phyloP scores from a whole-genome alignment of 768 basidiomycete genomes.

The Gelatoporia subvermispora region DNA sequence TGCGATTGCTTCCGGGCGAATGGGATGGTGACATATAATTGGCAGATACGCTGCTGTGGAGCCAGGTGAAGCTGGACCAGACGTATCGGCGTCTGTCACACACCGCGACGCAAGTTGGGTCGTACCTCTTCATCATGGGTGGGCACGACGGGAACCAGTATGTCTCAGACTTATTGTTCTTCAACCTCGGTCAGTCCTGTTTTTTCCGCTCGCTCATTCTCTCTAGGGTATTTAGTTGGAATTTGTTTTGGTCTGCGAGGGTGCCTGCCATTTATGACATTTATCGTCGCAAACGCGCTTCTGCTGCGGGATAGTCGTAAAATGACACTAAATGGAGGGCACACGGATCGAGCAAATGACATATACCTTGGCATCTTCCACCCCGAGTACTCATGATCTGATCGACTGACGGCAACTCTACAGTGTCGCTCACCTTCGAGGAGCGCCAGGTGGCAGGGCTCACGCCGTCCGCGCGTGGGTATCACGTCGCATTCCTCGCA shows the following conservation, averaged over 20 bases:
- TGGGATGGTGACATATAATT: neutral
- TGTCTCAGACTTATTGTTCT: slow-evolving; percentile 67
- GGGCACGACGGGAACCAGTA: slow-evolving; percentile 84
- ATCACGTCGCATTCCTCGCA: slow-evolving; percentile 77
- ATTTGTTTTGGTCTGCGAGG: neutral
- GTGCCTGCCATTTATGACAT: neutral
- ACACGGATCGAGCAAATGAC: too few species aligned
- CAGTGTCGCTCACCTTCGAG: slow-evolving; percentile 86
- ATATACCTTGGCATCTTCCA: too few species aligned
- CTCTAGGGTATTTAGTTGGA: too few species aligned
- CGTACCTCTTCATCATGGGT: slow-evolving; percentile 84
- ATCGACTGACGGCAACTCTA: neutral
- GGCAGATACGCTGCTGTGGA: slow-evolving; percentile 30
- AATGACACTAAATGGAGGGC: too few species aligned
- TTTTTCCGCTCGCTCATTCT: too few species aligned
- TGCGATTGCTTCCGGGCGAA: neutral
- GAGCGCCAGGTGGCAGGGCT: slow-evolving; percentile 61
- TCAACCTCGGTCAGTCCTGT: slow-evolving; percentile 85
- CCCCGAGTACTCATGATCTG: neutral
- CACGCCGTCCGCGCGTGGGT: slow-evolving; percentile 71
- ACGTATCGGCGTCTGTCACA: slow-evolving; percentile 71
- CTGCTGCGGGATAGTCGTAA: too few species aligned
- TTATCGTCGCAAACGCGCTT: too few species aligned
- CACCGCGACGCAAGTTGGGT: slow-evolving; percentile 85
- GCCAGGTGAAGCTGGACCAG: slow-evolving; percentile 36